Percentiles rank a stretch among this genome's conserved stretches.
phyloP scores from a whole-genome alignment of 805 yeast genomes.

The Lachancea kluyveri region DNA sequence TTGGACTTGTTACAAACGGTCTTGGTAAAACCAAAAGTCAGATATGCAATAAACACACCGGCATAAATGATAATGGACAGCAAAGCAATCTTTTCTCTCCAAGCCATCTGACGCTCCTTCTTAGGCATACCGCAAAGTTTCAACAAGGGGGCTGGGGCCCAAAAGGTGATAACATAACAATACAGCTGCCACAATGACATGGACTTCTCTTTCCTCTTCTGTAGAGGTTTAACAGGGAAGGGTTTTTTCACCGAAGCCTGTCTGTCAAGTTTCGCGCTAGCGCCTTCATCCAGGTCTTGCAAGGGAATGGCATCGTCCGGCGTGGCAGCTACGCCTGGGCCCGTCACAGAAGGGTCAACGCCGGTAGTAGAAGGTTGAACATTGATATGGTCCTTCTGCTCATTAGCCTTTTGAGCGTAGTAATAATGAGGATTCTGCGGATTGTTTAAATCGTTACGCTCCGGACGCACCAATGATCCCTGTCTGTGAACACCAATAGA shows the following conservation, averaged over 20 bases:
- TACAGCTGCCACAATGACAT: conserved; percentile 69
- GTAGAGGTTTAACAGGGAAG: conserved; percentile 10
- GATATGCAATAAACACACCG: conserved; percentile 75
- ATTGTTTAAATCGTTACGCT: conserved; percentile 59
- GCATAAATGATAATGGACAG: conserved; percentile 65
- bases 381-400: conserved; percentile 53
- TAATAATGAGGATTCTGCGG: conserved; percentile 72
- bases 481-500: conserved; percentile 21
- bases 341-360: conserved; percentile 47
- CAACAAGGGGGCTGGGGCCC: conserved; percentile 81
- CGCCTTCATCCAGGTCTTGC: conserved; percentile 7
- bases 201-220: conserved; percentile 10
- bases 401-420: conserved; percentile 67
- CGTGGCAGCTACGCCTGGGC: no score
- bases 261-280: conserved; percentile 1
- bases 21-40: conserved; percentile 85
- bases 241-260: conserved; percentile 6
- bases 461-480: conserved; percentile 76
- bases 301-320: conserved; percentile 11
- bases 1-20: conserved; percentile 58
- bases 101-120: conserved; percentile 82
- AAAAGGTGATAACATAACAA: conserved; percentile 76
- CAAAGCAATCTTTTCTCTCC: conserved; percentile 94
- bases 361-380: conserved; percentile 71
- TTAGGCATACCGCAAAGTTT: conserved; percentile 69